These are phyloP conservation scores for Polyporus tsugae DNA, from an alignment of 1,284 basidiomycete genomes.

Conservation along the genomic window DNA sequence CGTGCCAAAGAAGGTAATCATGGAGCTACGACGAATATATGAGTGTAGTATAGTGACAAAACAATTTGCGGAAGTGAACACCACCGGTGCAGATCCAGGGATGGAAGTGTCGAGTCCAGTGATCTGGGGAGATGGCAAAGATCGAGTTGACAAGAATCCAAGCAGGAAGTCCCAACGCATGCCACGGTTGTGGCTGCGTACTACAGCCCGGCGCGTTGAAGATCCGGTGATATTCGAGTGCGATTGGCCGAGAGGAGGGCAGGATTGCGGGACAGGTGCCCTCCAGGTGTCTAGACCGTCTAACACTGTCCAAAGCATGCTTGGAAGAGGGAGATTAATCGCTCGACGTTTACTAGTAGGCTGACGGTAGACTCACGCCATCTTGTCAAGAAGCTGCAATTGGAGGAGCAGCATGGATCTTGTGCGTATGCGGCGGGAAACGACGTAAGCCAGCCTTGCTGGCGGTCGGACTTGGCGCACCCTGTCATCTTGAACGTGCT, in stretches of 20 bases:
- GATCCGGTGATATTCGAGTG: not conserved
- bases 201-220: not conserved
- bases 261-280: not conserved
- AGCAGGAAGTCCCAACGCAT: not conserved
- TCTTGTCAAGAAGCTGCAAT: not conserved
- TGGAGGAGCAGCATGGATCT: not conserved
- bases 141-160: not conserved
- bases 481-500: not conserved
- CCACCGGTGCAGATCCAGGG: too few relatives aligned
- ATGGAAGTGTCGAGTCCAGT: too few relatives aligned
- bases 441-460: not conserved
- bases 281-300: not conserved
- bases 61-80: too few relatives aligned
- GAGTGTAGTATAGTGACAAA: too few relatives aligned
- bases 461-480: not conserved
- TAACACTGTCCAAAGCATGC: not conserved
- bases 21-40: too few relatives aligned
- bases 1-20: too few relatives aligned
- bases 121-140: not conserved
- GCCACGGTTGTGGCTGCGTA: not conserved
- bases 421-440: not conserved
- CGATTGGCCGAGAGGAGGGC: not conserved
- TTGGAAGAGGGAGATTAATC: not conserved
- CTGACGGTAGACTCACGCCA: not conserved
- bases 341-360: not conserved